Base-by-base conservation (phyloP, 23 red algal genomes). In the Gracilaria gracilis region DNA sequence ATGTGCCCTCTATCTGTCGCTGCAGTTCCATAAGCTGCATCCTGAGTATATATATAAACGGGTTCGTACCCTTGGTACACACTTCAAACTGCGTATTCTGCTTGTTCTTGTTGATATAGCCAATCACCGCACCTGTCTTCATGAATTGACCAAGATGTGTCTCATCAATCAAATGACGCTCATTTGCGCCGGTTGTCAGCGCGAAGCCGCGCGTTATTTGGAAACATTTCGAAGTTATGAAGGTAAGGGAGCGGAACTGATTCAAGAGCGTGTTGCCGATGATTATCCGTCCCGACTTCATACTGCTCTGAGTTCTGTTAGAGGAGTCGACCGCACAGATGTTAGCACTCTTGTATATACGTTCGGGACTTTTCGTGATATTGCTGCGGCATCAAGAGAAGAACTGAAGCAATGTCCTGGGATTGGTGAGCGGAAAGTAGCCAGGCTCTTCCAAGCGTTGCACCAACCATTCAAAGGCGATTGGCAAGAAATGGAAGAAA, bases 181-280 rank as follows among this genome's bases (percentile, higher is more conserved):
- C 28, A 89, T 98, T 42, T 62, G 58, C 34, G 86, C 93, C 12
- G 87, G 88, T 42, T 84, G 34, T 83, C 34, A 83, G 59, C 67
- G 83, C 0, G 96, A 98, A 57, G 96, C 96, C 0, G 96, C 93
- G 34, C 47, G 93, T 31, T 92, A 92, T 38, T 75, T 95, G 39
- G 96, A 98, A 82, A 95, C 88, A 14, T 90, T 95, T 67, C 67
- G 87, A n/a, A 78, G 62, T 44, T 93, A 92, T 42, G 96, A 98
- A 51, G 79, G 83, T 14, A 98, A 95, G 74, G 77, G 82, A 28
- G 75, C 96, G 1, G 93, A 95, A 23, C 57, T 61, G 15, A 90
- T 98, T 59, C 81, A 93, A 61, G 87, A 81, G 47, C 71, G 90
- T 44, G 65, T 84, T 37, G 81, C 78, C 6, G 71, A 88, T 57